Base-by-base conservation (phyloP, 345 rosid species). In the Anacardium occidentale region DNA sequence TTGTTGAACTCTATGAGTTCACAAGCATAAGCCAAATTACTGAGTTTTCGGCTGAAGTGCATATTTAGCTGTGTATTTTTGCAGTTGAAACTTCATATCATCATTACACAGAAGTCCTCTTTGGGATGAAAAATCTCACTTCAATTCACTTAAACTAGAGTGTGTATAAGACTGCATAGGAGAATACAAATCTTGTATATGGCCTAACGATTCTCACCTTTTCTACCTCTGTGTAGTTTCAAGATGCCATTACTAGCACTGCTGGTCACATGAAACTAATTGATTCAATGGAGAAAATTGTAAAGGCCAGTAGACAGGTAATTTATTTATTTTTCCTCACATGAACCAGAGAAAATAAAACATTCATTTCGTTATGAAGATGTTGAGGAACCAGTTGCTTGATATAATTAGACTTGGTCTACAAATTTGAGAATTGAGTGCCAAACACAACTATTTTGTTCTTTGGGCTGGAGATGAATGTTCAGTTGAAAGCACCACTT, bases 241-340 rank as follows among this genome's bases (percentile, higher is more conserved):
- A 91, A 75, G 89, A 86, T 76, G 96, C 96, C 72, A 80, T 93
- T 73, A 72, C 82, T 56, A 88, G 76, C 77, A 69, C 80, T 75
- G 87, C 77, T 66, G 94, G 96, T 75, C 89, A 88, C 40, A 66
- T 52, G 77, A 93, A 91, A 77, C 85, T 88, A 68, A 85, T 86
- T 62, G 82, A 84, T 80, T 91, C 96, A 72, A 82, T 91, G 96
- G 94, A 93, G 77, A 97, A 85, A 75, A 89, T 91, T 79, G 82
- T 84, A 76, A 88, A 87, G 77, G 90, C 90, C 73, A 91, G 87
- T 79, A 89, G 90, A 76, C 96, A 87, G 93, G 91, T 94, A 70
- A 58, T 69, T 64, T 47, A 48, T 45, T 45, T 29, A 11, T 29
- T 75, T 76, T n/a, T n/a, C n/a, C n/a, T n/a, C n/a, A n/a, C n/a